Percentiles rank a stretch among this genome's conserved stretches.
phyloP scores from a whole-genome alignment of 2,329 filamentous ascomycete genomes.

The Aspergillus clavatus region DNA sequence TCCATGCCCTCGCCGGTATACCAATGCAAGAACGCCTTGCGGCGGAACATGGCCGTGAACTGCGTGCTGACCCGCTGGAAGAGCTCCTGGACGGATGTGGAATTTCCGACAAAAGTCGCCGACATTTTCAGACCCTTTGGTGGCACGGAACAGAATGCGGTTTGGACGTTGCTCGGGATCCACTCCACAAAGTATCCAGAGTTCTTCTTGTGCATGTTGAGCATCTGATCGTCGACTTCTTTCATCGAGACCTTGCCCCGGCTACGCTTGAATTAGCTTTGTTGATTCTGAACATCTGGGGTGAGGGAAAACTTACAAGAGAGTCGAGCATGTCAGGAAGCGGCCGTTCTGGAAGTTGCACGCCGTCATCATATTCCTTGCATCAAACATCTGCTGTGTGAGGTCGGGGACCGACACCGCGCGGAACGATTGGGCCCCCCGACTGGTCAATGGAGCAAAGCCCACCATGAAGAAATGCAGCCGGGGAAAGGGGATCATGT shows the following conservation, averaged over 20 bases:
- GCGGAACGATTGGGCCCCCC: conserved; percentile 88
- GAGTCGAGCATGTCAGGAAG: conserved; percentile 98
- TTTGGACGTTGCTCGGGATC: conserved; percentile 99
- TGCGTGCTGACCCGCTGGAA: conserved; percentile 99
- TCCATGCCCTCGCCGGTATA: conserved; percentile 99
- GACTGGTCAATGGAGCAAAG: conserved; percentile 95
- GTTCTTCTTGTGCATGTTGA: conserved; percentile 99
- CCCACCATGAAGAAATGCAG: conserved; percentile 99
- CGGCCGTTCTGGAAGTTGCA: conserved; percentile 99
- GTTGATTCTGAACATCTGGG: neutral
- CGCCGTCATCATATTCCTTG: conserved; percentile 99
- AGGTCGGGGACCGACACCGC: conserved; percentile 96
- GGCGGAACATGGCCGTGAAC: conserved; percentile 99
- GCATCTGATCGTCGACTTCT: conserved; percentile 99
- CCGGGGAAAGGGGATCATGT: conserved; percentile 99
- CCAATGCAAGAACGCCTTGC: conserved; percentile 99
- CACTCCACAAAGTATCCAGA: conserved; percentile 99
- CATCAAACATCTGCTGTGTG: conserved; percentile 99
- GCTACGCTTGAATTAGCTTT: conserved; percentile 50
- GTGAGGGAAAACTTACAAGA: conserved; percentile 60
- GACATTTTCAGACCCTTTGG: conserved; percentile 98
- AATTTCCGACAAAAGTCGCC: conserved; percentile 98
- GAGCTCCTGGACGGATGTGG: conserved; percentile 98
- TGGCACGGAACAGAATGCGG: conserved; percentile 96
- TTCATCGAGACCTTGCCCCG: conserved; percentile 99